These are phyloP conservation scores for Trypanosoma avium DNA, from an alignment of 208 protist species.

Conservation along the genomic window DNA sequence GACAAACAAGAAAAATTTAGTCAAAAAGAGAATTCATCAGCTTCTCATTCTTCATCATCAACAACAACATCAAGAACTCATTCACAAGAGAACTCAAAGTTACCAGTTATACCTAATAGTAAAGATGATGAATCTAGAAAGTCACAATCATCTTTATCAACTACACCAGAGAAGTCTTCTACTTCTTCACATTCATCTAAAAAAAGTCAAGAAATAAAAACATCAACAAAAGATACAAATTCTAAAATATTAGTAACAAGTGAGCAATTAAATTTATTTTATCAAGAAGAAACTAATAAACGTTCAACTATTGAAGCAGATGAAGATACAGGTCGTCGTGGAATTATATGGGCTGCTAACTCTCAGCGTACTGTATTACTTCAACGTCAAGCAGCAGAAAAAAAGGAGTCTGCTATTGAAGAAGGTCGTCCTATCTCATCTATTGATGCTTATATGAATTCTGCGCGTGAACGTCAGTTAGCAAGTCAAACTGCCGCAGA, in stretches of 20 bases:
- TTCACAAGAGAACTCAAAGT: too few relatives aligned
- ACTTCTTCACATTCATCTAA: too few relatives aligned
- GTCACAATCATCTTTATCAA: too few relatives aligned
- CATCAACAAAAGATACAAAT: background rate
- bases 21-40: too few relatives aligned
- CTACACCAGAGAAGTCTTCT: too few relatives aligned
- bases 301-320: constrained; percentile 34
- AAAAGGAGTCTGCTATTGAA: background rate
- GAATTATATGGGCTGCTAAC: constrained; percentile 61
- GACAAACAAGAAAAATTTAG: too few relatives aligned
- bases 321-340: constrained; percentile 37
- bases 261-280: background rate
- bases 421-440: constrained; percentile 3
- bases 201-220: background rate
- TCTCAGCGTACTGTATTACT: constrained; percentile 41
- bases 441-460: constrained; percentile 7
- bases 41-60: too few relatives aligned
- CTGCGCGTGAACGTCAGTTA: constrained; percentile 1
- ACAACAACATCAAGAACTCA: too few relatives aligned
- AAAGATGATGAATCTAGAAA: too few relatives aligned
- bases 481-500: background rate
- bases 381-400: constrained; percentile 21
- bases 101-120: too few relatives aligned
- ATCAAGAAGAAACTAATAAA: constrained; percentile 24
- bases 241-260: background rate